These are phyloP conservation scores for Entomortierella lignicola DNA, from an alignment of 192 early-diverging fungal genomes.

Conservation along the genomic window DNA sequence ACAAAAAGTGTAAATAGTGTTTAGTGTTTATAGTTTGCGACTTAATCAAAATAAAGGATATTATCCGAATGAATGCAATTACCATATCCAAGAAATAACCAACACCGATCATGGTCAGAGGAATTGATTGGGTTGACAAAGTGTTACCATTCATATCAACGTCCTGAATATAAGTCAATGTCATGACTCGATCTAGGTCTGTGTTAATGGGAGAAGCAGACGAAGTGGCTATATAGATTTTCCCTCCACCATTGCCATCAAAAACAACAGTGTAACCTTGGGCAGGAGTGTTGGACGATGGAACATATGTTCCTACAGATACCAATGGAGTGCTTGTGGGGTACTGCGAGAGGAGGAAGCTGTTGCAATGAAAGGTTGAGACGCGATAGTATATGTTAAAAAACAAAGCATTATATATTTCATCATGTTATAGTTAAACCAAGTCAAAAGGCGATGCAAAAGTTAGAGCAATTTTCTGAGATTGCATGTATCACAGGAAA, in stretches of 20 bases:
- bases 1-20: not conserved
- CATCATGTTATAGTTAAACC: no score
- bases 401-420: no score
- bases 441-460: no score
- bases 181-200: constrained; percentile 10
- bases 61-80: no score
- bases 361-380: no score
- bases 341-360: constrained; percentile 20
- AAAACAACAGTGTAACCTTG: constrained; percentile 42
- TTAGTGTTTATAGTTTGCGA: not conserved
- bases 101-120: constrained; percentile 31
- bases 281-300: constrained; percentile 29
- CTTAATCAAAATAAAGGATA: not conserved
- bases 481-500: no score
- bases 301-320: constrained; percentile 27
- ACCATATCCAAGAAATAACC: constrained; percentile 42
- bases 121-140: constrained; percentile 24
- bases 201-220: not conserved
- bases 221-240: constrained; percentile 8
- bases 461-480: no score
- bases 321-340: constrained; percentile 18
- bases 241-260: constrained; percentile 16
- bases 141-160: constrained; percentile 40
- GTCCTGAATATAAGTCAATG: constrained; percentile 13
- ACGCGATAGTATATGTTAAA: no score